phyloP scores from a whole-genome alignment of 2,329 filamentous ascomycete species.

The Aspergillus clavatus region DNA sequence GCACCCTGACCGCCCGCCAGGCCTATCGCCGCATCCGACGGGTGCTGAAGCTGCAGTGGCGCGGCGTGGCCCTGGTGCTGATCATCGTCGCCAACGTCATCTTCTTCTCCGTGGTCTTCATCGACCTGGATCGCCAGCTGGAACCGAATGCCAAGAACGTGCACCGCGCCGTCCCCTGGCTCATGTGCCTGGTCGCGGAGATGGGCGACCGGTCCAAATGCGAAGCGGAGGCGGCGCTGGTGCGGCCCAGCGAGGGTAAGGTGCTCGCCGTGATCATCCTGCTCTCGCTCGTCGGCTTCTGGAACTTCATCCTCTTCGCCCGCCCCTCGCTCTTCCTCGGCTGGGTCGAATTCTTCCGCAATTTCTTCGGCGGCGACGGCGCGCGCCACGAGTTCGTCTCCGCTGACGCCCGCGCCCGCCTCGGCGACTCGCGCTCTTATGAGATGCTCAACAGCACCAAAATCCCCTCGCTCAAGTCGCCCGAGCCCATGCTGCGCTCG shows the following conservation, averaged over 20 bases:
- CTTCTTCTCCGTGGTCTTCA: slow-evolving; percentile 88
- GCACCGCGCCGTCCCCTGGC: slow-evolving; percentile 58
- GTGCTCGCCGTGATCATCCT: slow-evolving; percentile 78
- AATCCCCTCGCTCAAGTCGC: slow-evolving; percentile 25
- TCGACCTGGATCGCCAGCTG: slow-evolving; percentile 75
- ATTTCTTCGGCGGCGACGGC: slow-evolving; percentile 37
- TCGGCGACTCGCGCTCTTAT: slow-evolving; percentile 65
- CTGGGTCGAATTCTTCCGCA: slow-evolving; percentile 65
- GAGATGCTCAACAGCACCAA: slow-evolving; percentile 61
- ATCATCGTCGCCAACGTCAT: slow-evolving; percentile 88
- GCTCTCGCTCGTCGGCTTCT: slow-evolving; percentile 79
- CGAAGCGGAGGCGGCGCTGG: slow-evolving; percentile 51
- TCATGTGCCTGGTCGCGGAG: slow-evolving; percentile 61
- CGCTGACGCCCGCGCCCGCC: slow-evolving; percentile 66
- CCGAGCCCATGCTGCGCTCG: slow-evolving; percentile 30
- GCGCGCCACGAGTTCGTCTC: slow-evolving; percentile 75
- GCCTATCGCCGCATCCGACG: slow-evolving; percentile 82
- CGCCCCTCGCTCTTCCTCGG: slow-evolving; percentile 79
- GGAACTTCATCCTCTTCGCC: slow-evolving; percentile 75
- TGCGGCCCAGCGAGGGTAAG: slow-evolving; percentile 71
- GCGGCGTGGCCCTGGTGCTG: slow-evolving; percentile 81
- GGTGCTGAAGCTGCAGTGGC: slow-evolving; percentile 89
- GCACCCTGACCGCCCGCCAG: slow-evolving; percentile 76
- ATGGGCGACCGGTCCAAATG: slow-evolving; percentile 63
- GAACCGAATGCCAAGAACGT: slow-evolving; percentile 50